Evolutionary conservation across 768 basidiomycete species (phyloP).

Genomic region (Royoungia palumana): DNA sequence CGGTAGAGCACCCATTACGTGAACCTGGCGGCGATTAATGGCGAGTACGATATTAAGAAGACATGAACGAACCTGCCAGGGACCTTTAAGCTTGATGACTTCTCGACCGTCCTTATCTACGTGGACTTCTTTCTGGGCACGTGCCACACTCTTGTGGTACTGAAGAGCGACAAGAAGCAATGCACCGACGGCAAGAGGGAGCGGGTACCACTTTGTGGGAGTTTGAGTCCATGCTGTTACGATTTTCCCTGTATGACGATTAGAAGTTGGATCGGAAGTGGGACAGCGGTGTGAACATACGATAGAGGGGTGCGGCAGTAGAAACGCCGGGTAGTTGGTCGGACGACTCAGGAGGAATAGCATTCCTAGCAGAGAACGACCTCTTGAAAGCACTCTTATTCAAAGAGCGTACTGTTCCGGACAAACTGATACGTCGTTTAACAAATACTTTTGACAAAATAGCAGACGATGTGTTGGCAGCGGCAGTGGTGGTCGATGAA

Average conservation of each 20-base stretch:
- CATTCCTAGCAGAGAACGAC: constrained; percentile 25
- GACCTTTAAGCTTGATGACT: constrained; percentile 77
- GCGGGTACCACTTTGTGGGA: constrained; percentile 92
- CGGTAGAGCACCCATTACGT: constrained; percentile 92
- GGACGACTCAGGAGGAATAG: constrained; percentile 40
- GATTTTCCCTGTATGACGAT: constrained; percentile 47
- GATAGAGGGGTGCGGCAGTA: constrained; percentile 47
- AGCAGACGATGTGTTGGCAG: constrained; percentile 32
- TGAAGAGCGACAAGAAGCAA: constrained; percentile 79
- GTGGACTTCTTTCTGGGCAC: constrained; percentile 59
- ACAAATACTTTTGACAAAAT: constrained; percentile 32
- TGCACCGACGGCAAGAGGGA: constrained; percentile 87
- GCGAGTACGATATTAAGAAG: not conserved
- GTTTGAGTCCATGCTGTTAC: constrained; percentile 80
- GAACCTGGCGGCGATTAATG: constrained; percentile 54
- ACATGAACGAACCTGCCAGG: constrained; percentile 73
- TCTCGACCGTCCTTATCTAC: constrained; percentile 84
- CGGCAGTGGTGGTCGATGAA: constrained; percentile 26
- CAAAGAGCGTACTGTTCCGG: constrained; percentile 30
- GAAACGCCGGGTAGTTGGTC: constrained; percentile 39
- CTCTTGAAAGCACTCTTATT: constrained; percentile 23
- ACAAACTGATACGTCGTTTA: constrained; percentile 30
- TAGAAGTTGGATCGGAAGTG: constrained; percentile 6
- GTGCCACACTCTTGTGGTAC: constrained; percentile 57
- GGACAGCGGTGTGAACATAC: constrained; percentile 19